Evolutionary conservation across 768 basidiomycete genomes (phyloP), one percentile per base, ranked within the genome.

Genomic region (Tephrocybe sp.): DNA sequence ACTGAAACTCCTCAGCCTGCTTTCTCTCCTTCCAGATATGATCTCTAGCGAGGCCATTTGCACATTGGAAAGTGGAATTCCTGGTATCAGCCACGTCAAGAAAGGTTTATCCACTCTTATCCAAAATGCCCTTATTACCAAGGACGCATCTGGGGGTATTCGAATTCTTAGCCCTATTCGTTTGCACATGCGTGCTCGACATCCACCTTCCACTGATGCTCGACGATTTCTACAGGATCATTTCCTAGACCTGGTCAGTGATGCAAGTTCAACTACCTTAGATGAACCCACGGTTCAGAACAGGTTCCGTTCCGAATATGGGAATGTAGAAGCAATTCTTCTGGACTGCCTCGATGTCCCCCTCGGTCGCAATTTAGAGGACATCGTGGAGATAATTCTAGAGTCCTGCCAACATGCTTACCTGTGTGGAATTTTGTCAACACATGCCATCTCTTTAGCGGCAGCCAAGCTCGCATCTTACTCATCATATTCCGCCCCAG

Each of bases 11-110:
- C 56, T 72, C 9, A 62, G 64, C 36, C 39, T 63, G 12, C 32
- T 72, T 10, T 61, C 65, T 3, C 54, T 68, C 6, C 56, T 72
- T 8, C 70, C 70, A 1, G 63, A 67, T 44, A 68, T 64, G 1
- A 54, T 66, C 43, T 64, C 63, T 0, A 48, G 34, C 8, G 57
- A 56, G 11, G 57, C 56, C 0, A 41, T 64, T 28, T 42, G 26
- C 1, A 48, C 48, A 0, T 58, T 67, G 21, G 57, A 58, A 14
- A 41, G 43, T 23, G 59, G 57, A 4, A 42, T 65, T 33, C 58
- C 62, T 4, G 62, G 56, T 5, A 45, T 61, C n/a, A 17, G 42
- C 4, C 56, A 59, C 14, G 49, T 60, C 17, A 63, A 59, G 42
- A 66, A 61, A 32, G 61, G 60, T 1, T 18, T 63, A 21, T 64